These are phyloP conservation scores for Aureobasidium sp. DNA, from an alignment of 2,329 filamentous ascomycete genomes.

Conservation along the genomic window DNA sequence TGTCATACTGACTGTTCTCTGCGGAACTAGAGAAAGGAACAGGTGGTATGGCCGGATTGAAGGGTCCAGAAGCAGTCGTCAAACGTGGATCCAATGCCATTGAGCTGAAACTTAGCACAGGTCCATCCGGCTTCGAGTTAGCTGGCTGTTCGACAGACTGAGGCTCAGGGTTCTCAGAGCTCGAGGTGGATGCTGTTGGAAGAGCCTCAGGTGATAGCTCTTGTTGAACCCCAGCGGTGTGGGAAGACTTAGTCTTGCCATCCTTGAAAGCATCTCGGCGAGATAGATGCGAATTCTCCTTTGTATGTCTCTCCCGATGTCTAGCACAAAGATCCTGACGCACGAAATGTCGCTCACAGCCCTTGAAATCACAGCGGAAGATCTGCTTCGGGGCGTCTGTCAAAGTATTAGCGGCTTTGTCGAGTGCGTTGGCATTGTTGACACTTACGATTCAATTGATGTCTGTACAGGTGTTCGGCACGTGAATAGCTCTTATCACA, in stretches of 20 bases:
- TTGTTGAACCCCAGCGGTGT: background rate
- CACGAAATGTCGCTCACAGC: conserved; percentile 85
- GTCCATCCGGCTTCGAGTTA: background rate
- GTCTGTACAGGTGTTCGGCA: conserved; percentile 92
- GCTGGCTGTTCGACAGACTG: background rate
- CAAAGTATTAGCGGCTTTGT: background rate
- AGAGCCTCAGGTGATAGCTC: background rate
- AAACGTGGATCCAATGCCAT: background rate
- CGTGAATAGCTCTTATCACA: conserved; percentile 96
- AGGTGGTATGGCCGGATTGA: background rate
- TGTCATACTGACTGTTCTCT: background rate
- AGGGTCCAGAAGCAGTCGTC: background rate
- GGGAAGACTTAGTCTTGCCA: background rate
- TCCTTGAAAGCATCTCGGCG: conserved; percentile 54
- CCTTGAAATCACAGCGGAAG: conserved; percentile 85
- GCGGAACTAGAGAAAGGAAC: background rate
- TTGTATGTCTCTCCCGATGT: conserved; percentile 42
- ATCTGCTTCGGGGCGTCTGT: conserved; percentile 88
- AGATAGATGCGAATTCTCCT: conserved; percentile 65
- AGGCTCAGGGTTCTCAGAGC: background rate
- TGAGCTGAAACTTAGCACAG: background rate
- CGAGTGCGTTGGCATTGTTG: too few species aligned
- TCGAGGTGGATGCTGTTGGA: background rate
- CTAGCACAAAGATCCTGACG: conserved; percentile 83
- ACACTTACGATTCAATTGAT: conserved; percentile 81